Conservation (phyloP, 306 rosid genomes). For the Heteromeles arbutifolia region DNA sequence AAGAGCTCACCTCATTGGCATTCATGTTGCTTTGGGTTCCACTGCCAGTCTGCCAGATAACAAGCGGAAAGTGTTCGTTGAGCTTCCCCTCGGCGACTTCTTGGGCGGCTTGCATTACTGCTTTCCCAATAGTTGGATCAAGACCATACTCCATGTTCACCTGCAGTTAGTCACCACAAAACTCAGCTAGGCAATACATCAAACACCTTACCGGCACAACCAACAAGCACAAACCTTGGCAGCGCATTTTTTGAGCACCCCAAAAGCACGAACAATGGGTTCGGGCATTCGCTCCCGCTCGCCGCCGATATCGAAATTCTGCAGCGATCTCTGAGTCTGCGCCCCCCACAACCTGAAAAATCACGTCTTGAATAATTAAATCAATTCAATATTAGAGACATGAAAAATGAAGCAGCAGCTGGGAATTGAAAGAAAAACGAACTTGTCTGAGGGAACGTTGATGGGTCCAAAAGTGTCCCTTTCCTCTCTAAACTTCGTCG, state of each 20-base stretch:
- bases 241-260: conserved; percentile 79
- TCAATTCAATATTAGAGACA: neutral
- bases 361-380: neutral
- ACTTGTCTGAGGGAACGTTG: conserved; percentile 91
- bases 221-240: conserved; percentile 49
- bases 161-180: conserved; percentile 24
- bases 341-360: conserved; percentile 85
- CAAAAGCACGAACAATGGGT: conserved; percentile 90
- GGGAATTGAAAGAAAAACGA: conserved; percentile 12
- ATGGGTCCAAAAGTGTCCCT: conserved; percentile 92
- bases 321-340: conserved; percentile 91
- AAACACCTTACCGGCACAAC: neutral
- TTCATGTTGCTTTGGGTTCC: conserved; percentile 99
- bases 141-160: conserved; percentile 93
- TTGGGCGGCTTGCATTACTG: conserved; percentile 83
- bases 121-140: conserved; percentile 77
- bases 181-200: neutral
- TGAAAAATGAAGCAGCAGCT: too few species aligned
- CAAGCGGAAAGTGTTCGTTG: conserved; percentile 89
- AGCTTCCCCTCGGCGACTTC: conserved; percentile 98
- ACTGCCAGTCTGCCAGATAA: conserved; percentile 99
- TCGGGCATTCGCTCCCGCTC: conserved; percentile 97
- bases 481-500: conserved; percentile 80
- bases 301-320: conserved; percentile 94
- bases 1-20: conserved; percentile 69